Base-by-base conservation (phyloP, 345 rosid species). In the Odontarrhena argentea region DNA sequence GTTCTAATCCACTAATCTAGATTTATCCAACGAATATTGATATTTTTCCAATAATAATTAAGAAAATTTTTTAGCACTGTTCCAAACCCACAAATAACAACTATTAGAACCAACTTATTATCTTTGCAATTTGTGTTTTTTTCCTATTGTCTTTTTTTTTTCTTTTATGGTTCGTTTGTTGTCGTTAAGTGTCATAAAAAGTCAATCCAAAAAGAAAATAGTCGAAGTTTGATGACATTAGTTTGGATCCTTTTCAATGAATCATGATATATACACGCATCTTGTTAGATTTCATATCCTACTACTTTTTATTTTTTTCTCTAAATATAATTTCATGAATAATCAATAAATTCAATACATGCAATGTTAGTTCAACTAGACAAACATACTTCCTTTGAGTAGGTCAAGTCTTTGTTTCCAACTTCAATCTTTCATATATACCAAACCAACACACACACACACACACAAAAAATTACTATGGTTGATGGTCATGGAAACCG, bases 161-260 rank as follows among this genome's bases (percentile, higher is more conserved):
- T 57, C 28, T 2, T 24, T 35, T 26, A 2, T 32, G 6, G 52
- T 66, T 74, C 62, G 63, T 26, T 46, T 52, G 52, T 67, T 54
- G 63, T 67, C 63, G 44, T 28, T 37, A 49, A 28, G 77, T 67
- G 77, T 46, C 55, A 67, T 45, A 42, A 74, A 73, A 74, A 74
- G 73, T 74, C 73, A 73, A 59, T 66, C 60, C 67, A 73, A 66
- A 9, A 44, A 43, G 41, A 65, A 73, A 73, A 58, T 51, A 26
- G 49, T 44, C 44, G 50, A 52, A 44, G 2, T 59, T 44, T 65
- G 40, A 48, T 71, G 64, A 63, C 65, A 63, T 48, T 65, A 42
- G 60, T 65, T 72, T 65, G 53, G 52, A 57, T 49, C 41, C 26
- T 48, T 71, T 72, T 56, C 70, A 64, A 45, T 56, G 52, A 63